These are phyloP conservation scores for Elongisporangium undulatum DNA, from an alignment of 352 stramenopile species.

Conservation along the genomic window DNA sequence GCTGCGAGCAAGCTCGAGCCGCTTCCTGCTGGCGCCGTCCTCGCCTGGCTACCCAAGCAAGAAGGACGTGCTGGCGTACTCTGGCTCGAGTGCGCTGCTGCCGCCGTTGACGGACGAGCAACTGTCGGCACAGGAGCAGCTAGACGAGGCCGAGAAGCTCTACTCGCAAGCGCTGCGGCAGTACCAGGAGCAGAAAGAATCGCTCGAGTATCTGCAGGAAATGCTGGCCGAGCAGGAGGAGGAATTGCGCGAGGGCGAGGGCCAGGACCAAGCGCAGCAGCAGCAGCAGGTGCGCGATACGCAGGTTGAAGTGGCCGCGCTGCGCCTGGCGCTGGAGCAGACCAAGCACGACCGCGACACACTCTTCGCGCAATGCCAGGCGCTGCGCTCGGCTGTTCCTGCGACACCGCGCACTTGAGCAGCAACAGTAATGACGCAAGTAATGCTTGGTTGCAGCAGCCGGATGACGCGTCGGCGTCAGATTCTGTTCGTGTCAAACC, in stretches of 20 bases:
- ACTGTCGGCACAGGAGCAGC: constrained; percentile 30
- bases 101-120: neutral
- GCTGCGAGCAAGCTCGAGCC: constrained; percentile 12
- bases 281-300: neutral
- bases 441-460: no score
- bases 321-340: constrained; percentile 13
- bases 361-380: constrained; percentile 58
- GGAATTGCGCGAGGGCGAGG: constrained; percentile 20
- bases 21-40: constrained; percentile 15
- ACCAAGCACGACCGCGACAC: constrained; percentile 54
- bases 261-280: neutral
- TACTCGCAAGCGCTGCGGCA: constrained; percentile 70
- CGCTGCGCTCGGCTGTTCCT: constrained; percentile 15
- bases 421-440: no score
- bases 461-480: neutral
- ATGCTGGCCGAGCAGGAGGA: constrained; percentile 51
- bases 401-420: neutral
- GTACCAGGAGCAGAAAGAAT: constrained; percentile 57
- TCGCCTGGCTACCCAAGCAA: neutral
- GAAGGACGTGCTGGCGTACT: neutral
- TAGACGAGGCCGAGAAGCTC: constrained; percentile 66
- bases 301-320: neutral
- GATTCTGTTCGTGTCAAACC: neutral
- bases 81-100: neutral
- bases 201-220: constrained; percentile 55